Conservation (phyloP, 2,329 filamentous ascomycete species). For the Fusarium miscanthi region DNA sequence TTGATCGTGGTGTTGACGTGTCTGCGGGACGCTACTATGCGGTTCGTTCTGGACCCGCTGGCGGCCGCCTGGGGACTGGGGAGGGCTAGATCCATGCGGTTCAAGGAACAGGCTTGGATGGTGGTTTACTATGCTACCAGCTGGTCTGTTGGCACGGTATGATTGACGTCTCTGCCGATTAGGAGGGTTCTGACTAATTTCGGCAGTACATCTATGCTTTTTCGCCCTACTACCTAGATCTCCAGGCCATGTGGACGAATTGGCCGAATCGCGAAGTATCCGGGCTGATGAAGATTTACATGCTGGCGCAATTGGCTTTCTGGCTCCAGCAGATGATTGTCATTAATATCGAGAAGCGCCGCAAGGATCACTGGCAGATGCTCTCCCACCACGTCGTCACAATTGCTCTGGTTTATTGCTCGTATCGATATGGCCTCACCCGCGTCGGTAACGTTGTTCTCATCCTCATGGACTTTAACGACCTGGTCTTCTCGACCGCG, state of each 20-base stretch:
- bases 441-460: slow-evolving; percentile 89
- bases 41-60: slow-evolving; percentile 84
- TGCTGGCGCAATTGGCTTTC: slow-evolving; percentile 89
- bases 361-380: slow-evolving; percentile 98
- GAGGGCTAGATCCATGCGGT: slow-evolving; percentile 80
- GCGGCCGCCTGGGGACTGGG: slow-evolving; percentile 77
- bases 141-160: slow-evolving; percentile 85
- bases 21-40: slow-evolving; percentile 84
- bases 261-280: slow-evolving; percentile 84
- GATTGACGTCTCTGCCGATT: slow-evolving; percentile 45
- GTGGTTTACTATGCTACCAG: slow-evolving; percentile 83
- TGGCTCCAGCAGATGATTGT: slow-evolving; percentile 95
- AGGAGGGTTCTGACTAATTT: background rate
- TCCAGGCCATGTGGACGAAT: slow-evolving; percentile 81
- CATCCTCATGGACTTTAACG: slow-evolving; percentile 92
- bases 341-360: slow-evolving; percentile 90
- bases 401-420: slow-evolving; percentile 79
- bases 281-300: slow-evolving; percentile 85
- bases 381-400: slow-evolving; percentile 94
- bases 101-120: slow-evolving; percentile 95
- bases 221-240: slow-evolving; percentile 81
- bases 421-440: slow-evolving; percentile 87
- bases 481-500: slow-evolving; percentile 73
- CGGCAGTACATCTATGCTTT: slow-evolving; percentile 80
- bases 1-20: slow-evolving; percentile 88